Evolutionary conservation across 306 rosid species (phyloP), one percentile per base, ranked within the genome.

Genomic region (Prunus salicina): DNA sequence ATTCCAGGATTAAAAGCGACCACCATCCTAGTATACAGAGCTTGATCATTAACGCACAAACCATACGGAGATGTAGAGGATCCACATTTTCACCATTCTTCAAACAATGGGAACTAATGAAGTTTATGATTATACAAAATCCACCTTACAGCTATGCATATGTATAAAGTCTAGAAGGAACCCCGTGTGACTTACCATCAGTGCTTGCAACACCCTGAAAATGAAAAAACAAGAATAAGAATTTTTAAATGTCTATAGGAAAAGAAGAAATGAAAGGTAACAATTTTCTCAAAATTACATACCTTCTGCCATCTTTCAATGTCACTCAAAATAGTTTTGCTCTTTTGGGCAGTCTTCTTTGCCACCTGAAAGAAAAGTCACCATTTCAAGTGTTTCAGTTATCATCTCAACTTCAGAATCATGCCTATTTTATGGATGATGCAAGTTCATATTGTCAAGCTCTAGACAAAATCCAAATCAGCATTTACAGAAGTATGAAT

Each of bases 221-320:
- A 72, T 68, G 76, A 66, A 76, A 71, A 32, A 63, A 71, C 69
- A 12, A 28, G 58, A 53, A 75, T 71, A 46, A 86, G 83, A 75
- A 41, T 30, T 41, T 67, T n/a, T 47, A 45, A 56, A 62, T 52
- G 1, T 52, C 32, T 28, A 69, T 1, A 38, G 55, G 19, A 56
- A 27, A 55, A 52, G 47, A 34, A 34, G 34, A 28, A 46, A 50
- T 57, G 58, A 49, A n/a, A 32, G 8, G 25, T 61, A 77, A 64
- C 66, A 71, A 60, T n/a, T 32, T 61, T 56, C 64, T 76, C n/a
- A 46, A 34, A 22, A 53, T 58, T 69, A n/a, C 11, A 28, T 84
- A 96, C 99, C 97, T 96, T 96, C 88, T 96, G 99, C 99, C 99
- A 89, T 81, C 99, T 81, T 85, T 95, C 99, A 75, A 96, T 88